These are phyloP conservation scores for Phalaenopsis hybrid DNA, from an alignment of 116 monocot genomes.

Conservation along the genomic window DNA sequence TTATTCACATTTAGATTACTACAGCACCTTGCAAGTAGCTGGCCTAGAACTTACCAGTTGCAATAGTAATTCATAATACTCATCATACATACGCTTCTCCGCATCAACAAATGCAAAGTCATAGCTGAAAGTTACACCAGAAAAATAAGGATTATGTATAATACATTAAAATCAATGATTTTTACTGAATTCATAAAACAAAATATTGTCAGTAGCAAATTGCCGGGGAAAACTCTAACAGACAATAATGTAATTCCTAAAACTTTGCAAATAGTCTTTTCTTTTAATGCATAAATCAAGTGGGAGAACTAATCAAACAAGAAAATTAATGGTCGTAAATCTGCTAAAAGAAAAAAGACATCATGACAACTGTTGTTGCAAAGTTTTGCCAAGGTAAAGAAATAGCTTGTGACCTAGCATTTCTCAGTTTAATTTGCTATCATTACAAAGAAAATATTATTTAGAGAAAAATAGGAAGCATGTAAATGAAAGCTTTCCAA, in stretches of 20 bases:
- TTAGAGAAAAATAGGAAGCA: too few species aligned
- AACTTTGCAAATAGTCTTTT: not conserved
- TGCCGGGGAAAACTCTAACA: not conserved
- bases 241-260: not conserved
- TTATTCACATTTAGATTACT: not conserved
- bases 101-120: constrained; percentile 99
- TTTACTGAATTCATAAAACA: not conserved
- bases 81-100: constrained; percentile 68
- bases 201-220: too few species aligned
- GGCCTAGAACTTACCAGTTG: constrained; percentile 54
- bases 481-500: too few species aligned
- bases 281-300: not conserved
- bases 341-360: not conserved
- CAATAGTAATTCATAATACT: constrained; percentile 82
- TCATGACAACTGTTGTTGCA: not conserved
- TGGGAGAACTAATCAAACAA: not conserved
- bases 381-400: too few species aligned
- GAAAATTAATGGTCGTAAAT: not conserved
- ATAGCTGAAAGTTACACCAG: constrained; percentile 43
- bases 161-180: not conserved
- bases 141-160: not conserved
- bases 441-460: too few species aligned
- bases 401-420: too few species aligned
- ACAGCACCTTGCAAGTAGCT: not conserved
- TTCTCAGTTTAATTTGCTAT: too few species aligned